Evolutionary conservation across 345 rosid genomes (phyloP).

Genomic region (Crucihimalaya himalaica): DNA sequence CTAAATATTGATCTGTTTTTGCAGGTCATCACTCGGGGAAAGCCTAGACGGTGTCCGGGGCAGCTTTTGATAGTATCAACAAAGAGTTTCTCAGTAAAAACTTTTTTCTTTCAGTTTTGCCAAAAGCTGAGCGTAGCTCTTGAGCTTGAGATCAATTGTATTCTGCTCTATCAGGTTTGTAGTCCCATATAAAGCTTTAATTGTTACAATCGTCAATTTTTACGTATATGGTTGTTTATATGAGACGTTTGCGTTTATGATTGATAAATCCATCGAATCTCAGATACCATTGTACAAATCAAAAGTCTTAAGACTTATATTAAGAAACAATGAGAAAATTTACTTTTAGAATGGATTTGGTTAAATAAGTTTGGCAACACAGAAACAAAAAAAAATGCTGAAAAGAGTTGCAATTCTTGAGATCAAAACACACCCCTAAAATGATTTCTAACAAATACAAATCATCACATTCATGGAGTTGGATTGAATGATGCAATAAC

Average conservation of each 20-base stretch:
- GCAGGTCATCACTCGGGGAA: conserved; percentile 42
- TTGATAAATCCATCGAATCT: neutral
- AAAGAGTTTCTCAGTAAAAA: neutral
- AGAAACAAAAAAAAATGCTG: neutral
- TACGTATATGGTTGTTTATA: neutral
- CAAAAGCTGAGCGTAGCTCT: neutral
- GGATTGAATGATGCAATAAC: neutral
- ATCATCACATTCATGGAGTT: neutral
- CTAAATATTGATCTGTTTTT: neutral
- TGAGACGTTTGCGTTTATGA: neutral
- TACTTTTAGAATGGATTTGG: neutral
- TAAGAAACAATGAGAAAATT: neutral
- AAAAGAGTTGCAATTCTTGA: neutral
- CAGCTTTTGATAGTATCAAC: conserved; percentile 25
- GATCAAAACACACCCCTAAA: conserved; percentile 12
- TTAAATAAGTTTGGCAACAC: conserved; percentile 8
- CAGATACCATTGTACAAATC: neutral
- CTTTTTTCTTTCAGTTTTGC: neutral
- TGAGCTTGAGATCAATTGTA: neutral
- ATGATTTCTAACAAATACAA: conserved; percentile 16
- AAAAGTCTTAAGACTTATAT: neutral
- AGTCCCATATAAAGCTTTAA: conserved; percentile 5
- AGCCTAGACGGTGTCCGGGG: conserved; percentile 42
- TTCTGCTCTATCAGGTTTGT: neutral
- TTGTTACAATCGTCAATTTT: neutral